Conservation (phyloP, 768 basidiomycete genomes). For the Kockovaella imperatae region DNA sequence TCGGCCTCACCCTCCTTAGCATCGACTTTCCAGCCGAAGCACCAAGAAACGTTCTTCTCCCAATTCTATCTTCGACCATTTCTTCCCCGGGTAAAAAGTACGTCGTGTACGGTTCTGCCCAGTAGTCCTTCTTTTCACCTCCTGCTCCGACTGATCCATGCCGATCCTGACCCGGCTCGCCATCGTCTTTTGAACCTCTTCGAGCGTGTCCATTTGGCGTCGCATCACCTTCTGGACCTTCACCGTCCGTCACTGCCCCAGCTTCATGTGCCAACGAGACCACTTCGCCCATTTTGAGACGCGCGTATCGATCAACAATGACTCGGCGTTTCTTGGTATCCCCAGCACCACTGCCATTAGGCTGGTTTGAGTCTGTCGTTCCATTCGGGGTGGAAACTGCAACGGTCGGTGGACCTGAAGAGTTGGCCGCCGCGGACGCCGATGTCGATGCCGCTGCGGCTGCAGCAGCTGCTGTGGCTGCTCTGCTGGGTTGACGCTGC, state of each 20-base stretch:
- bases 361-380: conserved; percentile 13
- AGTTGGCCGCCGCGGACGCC: neutral
- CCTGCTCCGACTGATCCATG: neutral
- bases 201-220: too few relatives aligned
- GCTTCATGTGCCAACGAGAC: conserved; percentile 27
- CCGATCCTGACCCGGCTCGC: too few relatives aligned
- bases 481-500: conserved; percentile 26
- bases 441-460: neutral
- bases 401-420: neutral
- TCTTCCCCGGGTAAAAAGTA: conserved; percentile 32
- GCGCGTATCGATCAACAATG: conserved; percentile 35
- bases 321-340: conserved; percentile 30
- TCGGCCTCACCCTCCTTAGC: conserved; percentile 32
- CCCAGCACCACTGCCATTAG: too few relatives aligned
- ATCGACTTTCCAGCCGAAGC: conserved; percentile 32
- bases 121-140: conserved; percentile 18
- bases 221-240: neutral
- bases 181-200: neutral
- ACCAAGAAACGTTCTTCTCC: conserved; percentile 31
- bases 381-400: neutral
- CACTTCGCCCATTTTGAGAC: conserved; percentile 41
- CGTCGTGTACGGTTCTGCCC: conserved; percentile 23
- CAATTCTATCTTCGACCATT: conserved; percentile 27
- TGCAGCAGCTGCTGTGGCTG: neutral
- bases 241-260: neutral